Evolutionary conservation across 78 protist species (phyloP).

Genomic region (Chrysochromulina parva): DNA sequence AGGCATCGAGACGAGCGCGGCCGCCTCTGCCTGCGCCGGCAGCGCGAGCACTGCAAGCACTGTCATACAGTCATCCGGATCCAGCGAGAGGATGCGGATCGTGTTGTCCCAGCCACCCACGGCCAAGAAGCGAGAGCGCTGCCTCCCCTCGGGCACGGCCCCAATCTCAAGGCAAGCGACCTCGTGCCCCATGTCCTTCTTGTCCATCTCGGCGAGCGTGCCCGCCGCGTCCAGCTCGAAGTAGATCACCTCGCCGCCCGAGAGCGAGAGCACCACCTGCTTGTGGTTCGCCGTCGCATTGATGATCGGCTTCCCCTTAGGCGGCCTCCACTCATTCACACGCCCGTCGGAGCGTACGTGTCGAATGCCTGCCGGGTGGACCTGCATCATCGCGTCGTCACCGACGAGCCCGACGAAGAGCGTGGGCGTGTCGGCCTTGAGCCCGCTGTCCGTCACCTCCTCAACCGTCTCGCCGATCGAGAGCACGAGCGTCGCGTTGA

Average conservation of each 20-base stretch:
- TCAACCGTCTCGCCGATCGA: slow-evolving; percentile 81
- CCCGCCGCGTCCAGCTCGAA: slow-evolving; percentile 88
- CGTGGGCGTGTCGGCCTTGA: slow-evolving; percentile 72
- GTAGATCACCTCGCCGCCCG: slow-evolving; percentile 87
- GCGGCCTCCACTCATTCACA: slow-evolving; percentile 87
- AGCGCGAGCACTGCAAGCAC: slow-evolving; percentile 73
- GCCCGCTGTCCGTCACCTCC: slow-evolving; percentile 85
- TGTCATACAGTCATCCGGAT: slow-evolving; percentile 72
- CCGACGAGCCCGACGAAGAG: slow-evolving; percentile 70
- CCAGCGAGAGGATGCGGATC: slow-evolving; percentile 85
- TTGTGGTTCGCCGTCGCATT: slow-evolving; percentile 67
- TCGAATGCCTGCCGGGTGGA: slow-evolving; percentile 76
- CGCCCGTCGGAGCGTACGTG: slow-evolving; percentile 79
- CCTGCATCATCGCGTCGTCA: slow-evolving; percentile 86
- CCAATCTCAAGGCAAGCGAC: slow-evolving; percentile 80
- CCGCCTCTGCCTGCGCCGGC: slow-evolving; percentile 49
- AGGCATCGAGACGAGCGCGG: slow-evolving; percentile 54
- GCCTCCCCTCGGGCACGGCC: slow-evolving; percentile 71
- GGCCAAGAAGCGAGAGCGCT: slow-evolving; percentile 74
- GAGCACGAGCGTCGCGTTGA: slow-evolving; percentile 86
- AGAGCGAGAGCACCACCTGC: slow-evolving; percentile 80
- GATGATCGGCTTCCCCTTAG: slow-evolving; percentile 56
- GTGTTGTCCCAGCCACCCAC: slow-evolving; percentile 65
- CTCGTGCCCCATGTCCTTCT: slow-evolving; percentile 63
- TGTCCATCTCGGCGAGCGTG: slow-evolving; percentile 73